phyloP scores from a whole-genome alignment of 2,329 filamentous ascomycete genomes.

The Lomentospora prolificans region DNA sequence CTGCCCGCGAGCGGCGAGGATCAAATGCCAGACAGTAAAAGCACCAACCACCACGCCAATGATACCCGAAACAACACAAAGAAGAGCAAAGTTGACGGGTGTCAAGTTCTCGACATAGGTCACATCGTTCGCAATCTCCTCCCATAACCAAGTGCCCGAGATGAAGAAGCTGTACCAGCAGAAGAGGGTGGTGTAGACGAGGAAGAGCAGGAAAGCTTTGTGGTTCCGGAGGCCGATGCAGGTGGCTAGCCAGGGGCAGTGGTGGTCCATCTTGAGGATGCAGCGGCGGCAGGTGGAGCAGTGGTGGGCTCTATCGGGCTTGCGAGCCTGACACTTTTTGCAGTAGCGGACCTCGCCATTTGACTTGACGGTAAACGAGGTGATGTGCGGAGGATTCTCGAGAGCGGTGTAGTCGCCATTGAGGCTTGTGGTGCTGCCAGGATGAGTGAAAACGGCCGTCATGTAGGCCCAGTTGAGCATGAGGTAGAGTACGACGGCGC shows the following conservation, averaged over 20 bases:
- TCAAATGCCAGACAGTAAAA: constrained; percentile 88
- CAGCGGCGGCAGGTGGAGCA: constrained; percentile 91
- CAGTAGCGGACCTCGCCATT: constrained; percentile 82
- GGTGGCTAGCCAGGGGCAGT: constrained; percentile 95
- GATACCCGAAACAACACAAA: constrained; percentile 80
- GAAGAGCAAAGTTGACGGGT: constrained; percentile 83
- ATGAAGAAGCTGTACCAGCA: constrained; percentile 74
- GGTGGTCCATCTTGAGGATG: constrained; percentile 98
- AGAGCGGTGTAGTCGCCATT: constrained; percentile 55
- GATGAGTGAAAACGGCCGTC: constrained; percentile 83
- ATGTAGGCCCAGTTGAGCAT: constrained; percentile 86
- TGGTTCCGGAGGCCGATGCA: constrained; percentile 93
- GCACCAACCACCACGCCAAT: constrained; percentile 81
- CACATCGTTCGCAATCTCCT: constrained; percentile 62
- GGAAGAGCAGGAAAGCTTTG: constrained; percentile 87
- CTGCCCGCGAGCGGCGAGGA: constrained; percentile 66
- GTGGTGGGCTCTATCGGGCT: constrained; percentile 93
- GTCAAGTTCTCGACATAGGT: constrained; percentile 66
- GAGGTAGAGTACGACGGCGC: constrained; percentile 63
- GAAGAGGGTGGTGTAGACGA: constrained; percentile 82
- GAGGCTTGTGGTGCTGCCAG: constrained; percentile 59
- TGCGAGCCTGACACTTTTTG: constrained; percentile 92
- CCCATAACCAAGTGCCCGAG: constrained; percentile 73
- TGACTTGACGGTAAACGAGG: constrained; percentile 84
- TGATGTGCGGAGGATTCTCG: constrained; percentile 47